A percentile compares a stretch with the other conserved stretches of the same genome.
phyloP scores from a whole-genome alignment of 2,329 filamentous ascomycete genomes.

The Blastomyces parvus region DNA sequence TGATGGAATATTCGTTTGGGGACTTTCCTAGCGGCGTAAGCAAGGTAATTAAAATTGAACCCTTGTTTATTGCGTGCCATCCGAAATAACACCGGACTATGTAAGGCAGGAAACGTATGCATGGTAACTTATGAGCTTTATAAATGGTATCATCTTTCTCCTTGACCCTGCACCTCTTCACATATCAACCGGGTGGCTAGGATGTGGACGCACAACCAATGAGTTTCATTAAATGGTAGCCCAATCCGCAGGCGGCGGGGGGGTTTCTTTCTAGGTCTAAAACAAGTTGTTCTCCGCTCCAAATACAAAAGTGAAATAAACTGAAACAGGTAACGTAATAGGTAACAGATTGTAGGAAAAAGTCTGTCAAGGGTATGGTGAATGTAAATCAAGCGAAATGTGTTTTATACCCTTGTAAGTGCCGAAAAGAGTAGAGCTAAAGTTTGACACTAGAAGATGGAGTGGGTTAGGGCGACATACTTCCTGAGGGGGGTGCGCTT shows the following conservation, averaged over 20 bases:
- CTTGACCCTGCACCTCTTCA: neutral
- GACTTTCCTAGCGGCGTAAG: neutral
- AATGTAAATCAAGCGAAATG: neutral
- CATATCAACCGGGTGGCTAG: neutral
- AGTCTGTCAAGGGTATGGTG: neutral
- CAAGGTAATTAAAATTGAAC: neutral
- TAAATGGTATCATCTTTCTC: neutral
- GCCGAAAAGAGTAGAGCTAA: neutral
- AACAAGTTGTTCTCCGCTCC: neutral
- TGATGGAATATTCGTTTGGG: neutral
- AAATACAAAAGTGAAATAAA: neutral
- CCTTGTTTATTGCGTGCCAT: neutral
- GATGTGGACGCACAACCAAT: neutral
- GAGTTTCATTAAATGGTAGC: neutral
- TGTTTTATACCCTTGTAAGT: neutral
- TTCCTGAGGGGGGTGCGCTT: neutral
- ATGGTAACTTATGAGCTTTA: neutral
- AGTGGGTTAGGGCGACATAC: slow-evolving; percentile 7
- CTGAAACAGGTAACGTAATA: neutral
- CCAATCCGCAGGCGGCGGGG: neutral
- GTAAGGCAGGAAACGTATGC: neutral
- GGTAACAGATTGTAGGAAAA: neutral
- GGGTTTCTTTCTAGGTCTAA: neutral
- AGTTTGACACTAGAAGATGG: slow-evolving; percentile 3
- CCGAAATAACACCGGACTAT: neutral